Base-by-base conservation (phyloP, 306 rosid species). In the Castanea sativa region DNA sequence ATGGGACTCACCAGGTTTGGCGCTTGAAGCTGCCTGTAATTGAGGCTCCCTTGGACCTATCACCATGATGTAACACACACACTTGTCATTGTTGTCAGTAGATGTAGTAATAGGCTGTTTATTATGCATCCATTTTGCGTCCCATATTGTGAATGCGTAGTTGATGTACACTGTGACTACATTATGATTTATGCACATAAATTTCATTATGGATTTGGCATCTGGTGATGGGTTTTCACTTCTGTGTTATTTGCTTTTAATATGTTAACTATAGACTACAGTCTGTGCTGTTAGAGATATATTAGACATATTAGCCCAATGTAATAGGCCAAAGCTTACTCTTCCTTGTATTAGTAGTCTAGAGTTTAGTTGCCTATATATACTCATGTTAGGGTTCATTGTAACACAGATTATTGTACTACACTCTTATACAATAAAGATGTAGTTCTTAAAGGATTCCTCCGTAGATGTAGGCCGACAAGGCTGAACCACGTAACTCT, bases 31-130 rank as follows among this genome's bases (percentile, higher is more conserved):
- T 70, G 56, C 33, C 74, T 70, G 6, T 70, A 16, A 43, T 70
- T 33, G 74, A 55, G n/a, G 74, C 74, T 33, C 74, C 74, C 9
- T 21, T 70, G 53, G 74, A 43, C 43, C 43, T 38, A 38, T 38
- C 43, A 38, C 43, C 10, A 38, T 38, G 43, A 6, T 6, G 43
- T 38, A 38, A 38, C 43, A 32, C 35, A 35, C 41, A 38, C 43
- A 38, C 43, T 38, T 38, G 9, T 38, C 43, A 6, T 2, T 38
- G 16, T 41, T 35, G 74, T 55, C 45, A 60, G 23, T 19, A 20
- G 23, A 19, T 60, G 33, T 60, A 21, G 35, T 12, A 23, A 18
- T 14, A 56, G 9, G 19, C 20, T n/a, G 23, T 5, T n/a, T 63
- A 16, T 15, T 33, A 5, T 67, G 38, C 71, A 6, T 32, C 1